Conservation (phyloP, 1,284 basidiomycete genomes). For the Inonotus hispidus region DNA sequence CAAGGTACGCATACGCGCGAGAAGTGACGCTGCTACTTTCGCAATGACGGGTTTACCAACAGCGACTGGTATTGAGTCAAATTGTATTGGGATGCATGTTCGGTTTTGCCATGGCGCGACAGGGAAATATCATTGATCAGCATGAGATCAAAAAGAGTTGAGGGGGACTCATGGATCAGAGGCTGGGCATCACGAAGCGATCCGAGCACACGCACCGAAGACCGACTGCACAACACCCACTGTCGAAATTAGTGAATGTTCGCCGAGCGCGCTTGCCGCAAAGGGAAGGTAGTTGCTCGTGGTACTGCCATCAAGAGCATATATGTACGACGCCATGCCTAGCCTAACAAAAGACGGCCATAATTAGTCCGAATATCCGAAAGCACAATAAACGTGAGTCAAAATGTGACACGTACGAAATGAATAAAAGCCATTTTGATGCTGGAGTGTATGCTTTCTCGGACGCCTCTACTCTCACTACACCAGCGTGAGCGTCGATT, state of each 20-base stretch:
- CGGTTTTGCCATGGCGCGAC: not conserved
- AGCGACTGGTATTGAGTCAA: conserved; percentile 33
- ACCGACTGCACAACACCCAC: conserved; percentile 55
- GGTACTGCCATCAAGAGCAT: conserved; percentile 66
- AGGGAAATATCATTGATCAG: not conserved
- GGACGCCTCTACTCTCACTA: conserved; percentile 46
- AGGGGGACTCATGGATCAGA: not conserved
- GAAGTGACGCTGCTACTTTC: conserved; percentile 65
- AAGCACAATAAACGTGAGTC: not conserved
- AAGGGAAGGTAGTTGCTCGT: conserved; percentile 63
- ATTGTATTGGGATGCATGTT: too few species aligned
- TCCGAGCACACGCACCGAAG: conserved; percentile 40
- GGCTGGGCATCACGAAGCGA: not conserved
- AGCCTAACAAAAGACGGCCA: conserved; percentile 35
- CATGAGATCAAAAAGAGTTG: not conserved
- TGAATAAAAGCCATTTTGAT: conserved; percentile 58
- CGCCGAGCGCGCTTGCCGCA: conserved; percentile 54
- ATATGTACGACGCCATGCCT: conserved; percentile 69
- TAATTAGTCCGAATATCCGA: not conserved
- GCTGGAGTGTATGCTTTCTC: conserved; percentile 47
- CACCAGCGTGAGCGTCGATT: conserved; percentile 39
- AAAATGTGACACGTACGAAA: conserved; percentile 38
- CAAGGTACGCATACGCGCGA: conserved; percentile 52
- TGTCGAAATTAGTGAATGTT: conserved; percentile 61
- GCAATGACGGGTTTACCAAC: conserved; percentile 78